Evolutionary conservation across 2,329 filamentous ascomycete genomes (phyloP).

Genomic region (Rhynchosporium secalis): DNA sequence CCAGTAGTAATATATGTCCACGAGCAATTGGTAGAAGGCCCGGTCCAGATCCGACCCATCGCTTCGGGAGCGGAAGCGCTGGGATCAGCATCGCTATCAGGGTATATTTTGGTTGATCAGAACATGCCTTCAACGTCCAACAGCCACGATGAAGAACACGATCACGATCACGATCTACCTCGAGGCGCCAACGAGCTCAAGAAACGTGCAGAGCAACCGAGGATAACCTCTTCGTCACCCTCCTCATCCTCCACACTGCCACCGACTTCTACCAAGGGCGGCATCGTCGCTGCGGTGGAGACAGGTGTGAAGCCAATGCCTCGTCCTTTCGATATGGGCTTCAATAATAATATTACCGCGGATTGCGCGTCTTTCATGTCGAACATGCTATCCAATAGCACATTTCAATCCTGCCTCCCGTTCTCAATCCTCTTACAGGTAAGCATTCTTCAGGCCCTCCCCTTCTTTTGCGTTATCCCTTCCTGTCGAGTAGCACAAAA

Average conservation of each 20-base stretch:
- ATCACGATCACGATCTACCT: neutral
- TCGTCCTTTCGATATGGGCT: slow-evolving; percentile 64
- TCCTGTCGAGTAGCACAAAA: neutral
- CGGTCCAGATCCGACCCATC: slow-evolving; percentile 14
- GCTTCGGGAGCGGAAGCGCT: slow-evolving; percentile 24
- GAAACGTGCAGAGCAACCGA: slow-evolving; percentile 19
- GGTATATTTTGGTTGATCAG: slow-evolving; percentile 38
- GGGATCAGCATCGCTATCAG: slow-evolving; percentile 35
- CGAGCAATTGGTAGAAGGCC: slow-evolving; percentile 35
- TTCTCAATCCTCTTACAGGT: slow-evolving; percentile 82
- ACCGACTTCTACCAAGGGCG: slow-evolving; percentile 22
- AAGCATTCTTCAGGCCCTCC: slow-evolving; percentile 21
- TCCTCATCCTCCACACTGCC: slow-evolving; percentile 19
- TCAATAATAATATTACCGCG: slow-evolving; percentile 61
- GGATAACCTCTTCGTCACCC: neutral
- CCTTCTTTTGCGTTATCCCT: neutral
- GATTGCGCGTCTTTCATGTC: slow-evolving; percentile 37
- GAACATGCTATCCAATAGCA: slow-evolving; percentile 34
- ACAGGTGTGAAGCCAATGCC: slow-evolving; percentile 51
- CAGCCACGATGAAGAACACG: neutral
- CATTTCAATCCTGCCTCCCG: slow-evolving; percentile 64
- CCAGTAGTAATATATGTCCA: slow-evolving; percentile 26
- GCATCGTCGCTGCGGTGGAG: slow-evolving; percentile 29
- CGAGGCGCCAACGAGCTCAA: slow-evolving; percentile 23
- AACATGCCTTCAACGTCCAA: slow-evolving; percentile 24